Conservation (phyloP, 2,329 filamentous ascomycete genomes). For the Hymenoscyphus salicellus region DNA sequence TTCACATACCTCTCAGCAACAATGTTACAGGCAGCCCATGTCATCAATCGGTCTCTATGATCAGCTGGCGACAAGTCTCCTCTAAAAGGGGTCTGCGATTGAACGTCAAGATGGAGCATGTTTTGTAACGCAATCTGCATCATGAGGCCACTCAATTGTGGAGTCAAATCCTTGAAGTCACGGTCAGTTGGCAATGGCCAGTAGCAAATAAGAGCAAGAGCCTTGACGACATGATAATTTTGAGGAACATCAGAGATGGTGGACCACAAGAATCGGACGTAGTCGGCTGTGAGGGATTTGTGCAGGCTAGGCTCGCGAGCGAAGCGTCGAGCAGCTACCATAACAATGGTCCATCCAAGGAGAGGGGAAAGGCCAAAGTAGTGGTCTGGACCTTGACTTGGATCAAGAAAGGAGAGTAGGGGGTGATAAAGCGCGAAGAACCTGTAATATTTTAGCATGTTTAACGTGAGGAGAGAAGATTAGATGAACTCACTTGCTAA, state of each 20-base stretch:
- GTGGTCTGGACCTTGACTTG: conserved; percentile 50
- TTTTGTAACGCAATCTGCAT: conserved; percentile 32
- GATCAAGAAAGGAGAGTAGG: conserved; percentile 61
- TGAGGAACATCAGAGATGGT: conserved; percentile 25
- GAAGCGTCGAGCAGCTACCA: conserved; percentile 59
- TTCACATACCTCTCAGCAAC: conserved; percentile 59
- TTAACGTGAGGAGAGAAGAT: neutral
- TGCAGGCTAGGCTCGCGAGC: conserved; percentile 52
- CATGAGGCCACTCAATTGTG: conserved; percentile 32
- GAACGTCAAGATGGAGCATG: conserved; percentile 28
- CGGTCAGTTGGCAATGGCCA: conserved; percentile 33
- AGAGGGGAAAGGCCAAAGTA: conserved; percentile 58
- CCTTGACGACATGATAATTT: conserved; percentile 25
- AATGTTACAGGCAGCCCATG: conserved; percentile 67
- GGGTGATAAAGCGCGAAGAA: conserved; percentile 64
- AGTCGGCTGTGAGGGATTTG: conserved; percentile 15
- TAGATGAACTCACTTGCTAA: conserved; percentile 41
- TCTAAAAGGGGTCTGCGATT: conserved; percentile 27
- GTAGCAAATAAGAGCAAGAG: conserved; percentile 30
- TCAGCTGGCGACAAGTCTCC: conserved; percentile 23
- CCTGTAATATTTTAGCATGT: conserved; percentile 35
- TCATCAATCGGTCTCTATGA: conserved; percentile 55
- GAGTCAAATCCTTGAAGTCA: conserved; percentile 29
- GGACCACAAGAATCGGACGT: conserved; percentile 23
- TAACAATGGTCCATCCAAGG: conserved; percentile 66